phyloP scores from a whole-genome alignment of 2,329 filamentous ascomycete genomes.

The Bipolaris oryzae region DNA sequence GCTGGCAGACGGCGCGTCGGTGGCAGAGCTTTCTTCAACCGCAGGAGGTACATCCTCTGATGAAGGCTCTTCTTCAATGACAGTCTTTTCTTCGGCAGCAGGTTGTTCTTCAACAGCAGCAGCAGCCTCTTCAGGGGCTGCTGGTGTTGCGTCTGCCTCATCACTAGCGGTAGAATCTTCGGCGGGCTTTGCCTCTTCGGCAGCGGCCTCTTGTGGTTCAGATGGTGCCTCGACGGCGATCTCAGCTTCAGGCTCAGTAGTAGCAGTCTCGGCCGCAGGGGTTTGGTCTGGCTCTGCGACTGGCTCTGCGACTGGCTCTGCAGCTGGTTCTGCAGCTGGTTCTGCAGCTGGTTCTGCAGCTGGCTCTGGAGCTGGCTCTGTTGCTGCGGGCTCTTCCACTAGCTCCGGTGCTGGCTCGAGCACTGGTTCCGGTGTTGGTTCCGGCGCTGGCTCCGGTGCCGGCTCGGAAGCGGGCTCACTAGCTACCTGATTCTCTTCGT shows the following conservation, averaged over 20 bases:
- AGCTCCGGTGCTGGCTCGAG: not conserved
- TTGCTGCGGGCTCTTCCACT: not conserved
- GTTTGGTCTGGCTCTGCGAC: not conserved
- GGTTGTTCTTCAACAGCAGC: constrained; percentile 1
- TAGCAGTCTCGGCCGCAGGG: not conserved
- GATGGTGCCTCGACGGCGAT: not conserved
- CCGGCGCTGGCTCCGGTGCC: not conserved
- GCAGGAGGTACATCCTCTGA: not conserved
- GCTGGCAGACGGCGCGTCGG: not conserved
- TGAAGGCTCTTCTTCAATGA: not conserved
- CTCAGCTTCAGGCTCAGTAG: not conserved
- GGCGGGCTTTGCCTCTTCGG: not conserved
- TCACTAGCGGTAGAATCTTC: not conserved
- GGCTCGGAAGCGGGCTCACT: not conserved
- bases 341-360: not conserved
- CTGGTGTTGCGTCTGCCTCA: not conserved
- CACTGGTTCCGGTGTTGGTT: not conserved
- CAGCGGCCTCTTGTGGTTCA: not conserved
- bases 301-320: not conserved
- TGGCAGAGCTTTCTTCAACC: not conserved
- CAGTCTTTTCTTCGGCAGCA: not conserved
- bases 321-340: not conserved
- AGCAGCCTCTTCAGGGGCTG: not conserved
- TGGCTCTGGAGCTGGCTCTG: not conserved
- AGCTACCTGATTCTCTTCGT: not conserved